Base-by-base conservation (phyloP, 345 rosid genomes). In the Erodium maritimum region DNA sequence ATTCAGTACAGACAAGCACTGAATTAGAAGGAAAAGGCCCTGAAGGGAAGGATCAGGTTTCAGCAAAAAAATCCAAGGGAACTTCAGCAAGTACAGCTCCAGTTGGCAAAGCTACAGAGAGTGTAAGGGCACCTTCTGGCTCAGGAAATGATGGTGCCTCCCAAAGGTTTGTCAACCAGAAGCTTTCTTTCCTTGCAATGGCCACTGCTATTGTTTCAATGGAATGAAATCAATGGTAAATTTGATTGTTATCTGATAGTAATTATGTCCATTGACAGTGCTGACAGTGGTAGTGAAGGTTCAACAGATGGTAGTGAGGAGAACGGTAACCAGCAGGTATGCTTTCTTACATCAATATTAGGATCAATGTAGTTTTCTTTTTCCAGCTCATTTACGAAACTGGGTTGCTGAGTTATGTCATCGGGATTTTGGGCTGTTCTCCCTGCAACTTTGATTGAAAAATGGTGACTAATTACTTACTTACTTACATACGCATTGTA, bases 111-210 rank as follows among this genome's bases (percentile, higher is more conserved):
- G 76, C 64, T 54, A 83, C 65, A 57, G 95, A 83, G 68, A 67
- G 61, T 64, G 90, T 60, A 64, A 87, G 80, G 64, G 86, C 70
- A 10, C 70, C 79, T 60, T 89, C 99, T 18, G 94, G 87, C 66
- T 93, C 96, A 33, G 99, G 95, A 72, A 89, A 89, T 65, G 95
- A 93, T 69, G 87, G 75, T 56, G 80, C 68, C 51, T 82, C 96
- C 66, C 96, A 83, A 62, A 89, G 99, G 99, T 89, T 29, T 37
- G 23, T 55, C 48, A 8, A 34, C 48, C 21, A 17, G 11, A 22
- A 37, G 19, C 19, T 51, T 51, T 19, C 54, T 17, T 51, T 42
- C 48, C 48, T 42, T 42, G 48, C 48, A 3, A 42, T 42, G 7
- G 16, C 52, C 23, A 16, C 14, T 57, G 56, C 37, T 3, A 3